Percentiles rank a stretch among this genome's conserved stretches.
phyloP scores from a whole-genome alignment of 139 green algal genomes.

The Medakamo hakoo region DNA sequence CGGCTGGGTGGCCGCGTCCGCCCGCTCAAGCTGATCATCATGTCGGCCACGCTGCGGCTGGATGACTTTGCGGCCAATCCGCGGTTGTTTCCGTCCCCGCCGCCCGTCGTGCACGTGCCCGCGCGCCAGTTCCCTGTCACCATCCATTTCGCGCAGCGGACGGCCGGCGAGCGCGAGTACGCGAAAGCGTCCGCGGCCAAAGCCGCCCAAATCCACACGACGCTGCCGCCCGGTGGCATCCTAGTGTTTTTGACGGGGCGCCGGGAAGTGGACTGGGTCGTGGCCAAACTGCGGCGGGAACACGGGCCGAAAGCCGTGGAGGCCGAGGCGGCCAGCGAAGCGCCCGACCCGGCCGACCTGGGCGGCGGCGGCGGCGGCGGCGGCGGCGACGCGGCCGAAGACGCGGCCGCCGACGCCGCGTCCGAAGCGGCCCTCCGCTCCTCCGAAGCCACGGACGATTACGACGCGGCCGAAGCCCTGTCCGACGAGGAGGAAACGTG shows the following conservation, averaged over 20 bases:
- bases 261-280: constrained; percentile 69
- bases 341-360: constrained; percentile 1
- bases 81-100: constrained; percentile 49
- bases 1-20: constrained; percentile 14
- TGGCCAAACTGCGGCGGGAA: constrained; percentile 29
- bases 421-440: background rate
- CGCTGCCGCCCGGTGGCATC: constrained; percentile 74
- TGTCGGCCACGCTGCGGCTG: constrained; percentile 81
- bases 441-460: background rate
- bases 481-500: constrained; percentile 33
- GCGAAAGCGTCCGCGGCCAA: constrained; percentile 53
- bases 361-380: background rate
- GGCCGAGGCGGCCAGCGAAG: background rate
- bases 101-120: constrained; percentile 57
- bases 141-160: constrained; percentile 73
- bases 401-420: background rate
- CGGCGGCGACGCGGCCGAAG: constrained; percentile 2
- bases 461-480: background rate
- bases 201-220: constrained; percentile 62
- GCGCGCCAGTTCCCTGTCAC: constrained; percentile 84
- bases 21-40: constrained; percentile 92
- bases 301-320: constrained; percentile 13
- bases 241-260: constrained; percentile 93
- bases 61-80: constrained; percentile 68
- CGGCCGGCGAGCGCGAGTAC: constrained; percentile 71